phyloP scores from a whole-genome alignment of 768 basidiomycete species.

The Tephrocybe sp. region DNA sequence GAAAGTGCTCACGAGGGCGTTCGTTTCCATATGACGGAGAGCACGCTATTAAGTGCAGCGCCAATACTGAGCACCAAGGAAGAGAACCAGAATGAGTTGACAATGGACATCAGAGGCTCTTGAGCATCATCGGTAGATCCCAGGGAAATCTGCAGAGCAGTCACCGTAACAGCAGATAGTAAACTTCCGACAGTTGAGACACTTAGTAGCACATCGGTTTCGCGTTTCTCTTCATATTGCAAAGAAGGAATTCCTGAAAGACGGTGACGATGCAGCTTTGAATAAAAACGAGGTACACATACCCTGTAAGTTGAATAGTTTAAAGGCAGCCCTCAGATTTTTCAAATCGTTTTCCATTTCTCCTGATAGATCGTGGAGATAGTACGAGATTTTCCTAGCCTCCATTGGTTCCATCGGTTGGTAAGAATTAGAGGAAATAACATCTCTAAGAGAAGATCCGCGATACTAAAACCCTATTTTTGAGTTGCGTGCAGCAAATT shows the following conservation, averaged over 20 bases:
- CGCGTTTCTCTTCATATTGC: conserved; percentile 12
- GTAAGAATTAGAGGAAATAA: not conserved
- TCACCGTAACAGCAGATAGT: conserved; percentile 25
- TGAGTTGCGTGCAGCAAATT: too few species aligned
- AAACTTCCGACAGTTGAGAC: conserved; percentile 20
- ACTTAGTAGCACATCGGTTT: conserved; percentile 10
- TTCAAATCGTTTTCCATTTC: conserved; percentile 9
- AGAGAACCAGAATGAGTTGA: conserved; percentile 20
- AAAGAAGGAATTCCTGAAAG: conserved; percentile 12
- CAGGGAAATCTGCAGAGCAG: conserved; percentile 16
- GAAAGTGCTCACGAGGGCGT: conserved; percentile 17
- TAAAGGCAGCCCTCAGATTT: not conserved
- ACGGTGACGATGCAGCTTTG: not conserved
- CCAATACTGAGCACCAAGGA: conserved; percentile 21
- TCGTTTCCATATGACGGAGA: conserved; percentile 19
- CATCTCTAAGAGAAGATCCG: not conserved
- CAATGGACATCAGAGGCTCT: not conserved
- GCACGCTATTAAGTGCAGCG: conserved; percentile 20
- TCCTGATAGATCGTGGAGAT: conserved; percentile 5
- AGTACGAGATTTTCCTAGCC: not conserved
- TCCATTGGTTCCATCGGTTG: not conserved
- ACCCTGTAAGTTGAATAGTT: not conserved
- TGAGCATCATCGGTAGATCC: not conserved
- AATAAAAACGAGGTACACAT: not conserved
- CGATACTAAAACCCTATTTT: not conserved